phyloP scores from a whole-genome alignment of 306 rosid species.

The Quercus ilex region DNA sequence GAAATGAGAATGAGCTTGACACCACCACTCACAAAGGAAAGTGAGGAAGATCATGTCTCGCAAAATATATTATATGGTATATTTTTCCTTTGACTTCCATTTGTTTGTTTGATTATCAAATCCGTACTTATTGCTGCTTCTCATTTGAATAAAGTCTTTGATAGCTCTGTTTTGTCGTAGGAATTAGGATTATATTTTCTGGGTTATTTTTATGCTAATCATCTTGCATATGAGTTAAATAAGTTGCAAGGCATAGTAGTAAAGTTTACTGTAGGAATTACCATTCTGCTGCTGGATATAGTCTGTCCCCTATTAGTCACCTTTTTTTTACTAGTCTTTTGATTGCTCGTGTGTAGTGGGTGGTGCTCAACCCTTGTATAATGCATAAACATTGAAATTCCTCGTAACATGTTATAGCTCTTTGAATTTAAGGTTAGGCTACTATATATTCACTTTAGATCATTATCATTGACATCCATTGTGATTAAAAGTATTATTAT shows the following conservation, averaged over 20 bases:
- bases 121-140: not conserved
- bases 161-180: not conserved
- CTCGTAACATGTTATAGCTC: not conserved
- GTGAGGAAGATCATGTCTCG: constrained; percentile 33
- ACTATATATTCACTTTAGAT: not conserved
- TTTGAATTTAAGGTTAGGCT: not conserved
- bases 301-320: too few relatives aligned
- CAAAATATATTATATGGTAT: constrained; percentile 33
- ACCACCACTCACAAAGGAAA: constrained; percentile 24
- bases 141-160: not conserved
- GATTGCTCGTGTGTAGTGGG: not conserved
- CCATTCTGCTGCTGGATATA: too few relatives aligned
- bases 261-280: too few relatives aligned
- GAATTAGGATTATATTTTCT: not conserved
- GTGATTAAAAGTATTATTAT: not conserved
- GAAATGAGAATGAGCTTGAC: constrained; percentile 19
- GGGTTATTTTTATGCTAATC: not conserved
- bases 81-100: not conserved
- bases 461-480: not conserved
- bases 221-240: too few relatives aligned
- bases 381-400: not conserved
- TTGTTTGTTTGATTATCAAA: not conserved
- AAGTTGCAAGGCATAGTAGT: too few relatives aligned
- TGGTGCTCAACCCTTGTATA: not conserved
- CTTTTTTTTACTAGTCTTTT: not conserved